phyloP scores from a whole-genome alignment of 139 green algal species.

The Micractinium conductrix region DNA sequence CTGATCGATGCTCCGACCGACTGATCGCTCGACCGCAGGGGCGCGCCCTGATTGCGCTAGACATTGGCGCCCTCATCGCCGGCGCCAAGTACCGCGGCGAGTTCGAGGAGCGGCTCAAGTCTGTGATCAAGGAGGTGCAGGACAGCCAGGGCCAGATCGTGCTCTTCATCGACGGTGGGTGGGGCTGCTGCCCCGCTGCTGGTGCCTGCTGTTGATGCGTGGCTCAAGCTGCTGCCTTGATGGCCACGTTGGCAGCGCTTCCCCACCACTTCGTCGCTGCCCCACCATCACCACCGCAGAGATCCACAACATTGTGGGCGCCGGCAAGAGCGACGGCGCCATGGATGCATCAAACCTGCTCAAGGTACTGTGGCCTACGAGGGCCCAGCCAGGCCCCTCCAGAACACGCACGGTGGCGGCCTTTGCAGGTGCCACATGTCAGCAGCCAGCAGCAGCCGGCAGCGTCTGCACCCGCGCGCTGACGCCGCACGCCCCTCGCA shows the following conservation, averaged over 20 bases:
- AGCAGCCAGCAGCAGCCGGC: too few relatives aligned
- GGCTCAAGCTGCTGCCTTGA: not conserved
- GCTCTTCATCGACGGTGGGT: constrained; percentile 35
- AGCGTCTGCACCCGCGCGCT: too few relatives aligned
- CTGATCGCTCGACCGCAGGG: too few relatives aligned
- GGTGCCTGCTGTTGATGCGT: not conserved
- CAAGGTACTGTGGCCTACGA: too few relatives aligned
- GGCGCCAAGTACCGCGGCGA: constrained; percentile 98
- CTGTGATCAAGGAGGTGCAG: constrained; percentile 92
- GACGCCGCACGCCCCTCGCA: too few relatives aligned
- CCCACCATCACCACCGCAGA: not conserved
- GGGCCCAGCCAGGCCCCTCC: too few relatives aligned
- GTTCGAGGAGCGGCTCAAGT: constrained; percentile 99
- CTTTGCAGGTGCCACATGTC: too few relatives aligned
- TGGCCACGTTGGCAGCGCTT: not conserved
- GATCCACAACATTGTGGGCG: constrained; percentile 96
- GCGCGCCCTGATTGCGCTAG: constrained; percentile 87
- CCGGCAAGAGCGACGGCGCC: constrained; percentile 74
- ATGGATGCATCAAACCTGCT: constrained; percentile 98
- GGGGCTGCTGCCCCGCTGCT: not conserved
- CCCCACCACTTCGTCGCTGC: not conserved
- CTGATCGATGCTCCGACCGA: too few relatives aligned
- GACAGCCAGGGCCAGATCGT: constrained; percentile 89
- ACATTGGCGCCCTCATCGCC: constrained; percentile 96
- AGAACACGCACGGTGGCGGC: too few relatives aligned